A percentile compares a stretch with the other conserved stretches of the same genome.
Evolutionary conservation across 768 basidiomycete genomes (phyloP).

Genomic region (Tubosaeta sp.): DNA sequence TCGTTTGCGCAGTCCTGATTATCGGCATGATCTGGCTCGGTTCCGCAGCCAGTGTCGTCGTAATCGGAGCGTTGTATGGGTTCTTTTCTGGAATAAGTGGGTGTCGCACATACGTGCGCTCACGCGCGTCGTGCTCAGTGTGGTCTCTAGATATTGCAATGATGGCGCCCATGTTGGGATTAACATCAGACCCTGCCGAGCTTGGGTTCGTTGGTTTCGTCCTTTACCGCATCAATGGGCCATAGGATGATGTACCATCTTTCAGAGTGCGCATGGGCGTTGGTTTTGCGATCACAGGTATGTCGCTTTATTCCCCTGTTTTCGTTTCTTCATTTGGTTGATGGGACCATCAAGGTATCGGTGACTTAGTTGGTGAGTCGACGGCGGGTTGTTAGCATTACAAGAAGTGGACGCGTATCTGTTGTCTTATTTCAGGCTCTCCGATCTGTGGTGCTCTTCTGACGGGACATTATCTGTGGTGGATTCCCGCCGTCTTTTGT

Average conservation of each 20-base stretch:
- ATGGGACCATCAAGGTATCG: conserved; percentile 7
- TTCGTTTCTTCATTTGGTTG: not conserved
- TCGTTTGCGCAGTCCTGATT: conserved; percentile 30
- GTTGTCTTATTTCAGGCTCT: conserved; percentile 31
- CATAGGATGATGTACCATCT: no score
- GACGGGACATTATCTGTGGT: conserved; percentile 45
- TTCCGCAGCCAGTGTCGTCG: conserved; percentile 32
- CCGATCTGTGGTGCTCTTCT: conserved; percentile 54
- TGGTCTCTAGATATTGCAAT: conserved; percentile 28
- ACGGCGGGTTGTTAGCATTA: not conserved
- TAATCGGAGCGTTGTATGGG: conserved; percentile 41
- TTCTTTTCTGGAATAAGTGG: conserved; percentile 40
- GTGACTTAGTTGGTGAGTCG: not conserved
- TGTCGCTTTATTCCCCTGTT: not conserved
- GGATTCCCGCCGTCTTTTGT: conserved; percentile 47
- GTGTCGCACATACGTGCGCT: not conserved
- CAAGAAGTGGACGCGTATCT: no score
- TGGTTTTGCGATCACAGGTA: conserved; percentile 42
- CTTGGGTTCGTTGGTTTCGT: conserved; percentile 34
- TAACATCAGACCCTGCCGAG: conserved; percentile 41
- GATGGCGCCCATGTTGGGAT: conserved; percentile 37
- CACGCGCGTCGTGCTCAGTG: not conserved
- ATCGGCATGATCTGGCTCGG: conserved; percentile 18
- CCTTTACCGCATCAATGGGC: not conserved
- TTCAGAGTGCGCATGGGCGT: conserved; percentile 40